A percentile compares a stretch with the other conserved stretches of the same genome.
phyloP scores from a whole-genome alignment of 805 yeast genomes.

The Candida insectorum region DNA sequence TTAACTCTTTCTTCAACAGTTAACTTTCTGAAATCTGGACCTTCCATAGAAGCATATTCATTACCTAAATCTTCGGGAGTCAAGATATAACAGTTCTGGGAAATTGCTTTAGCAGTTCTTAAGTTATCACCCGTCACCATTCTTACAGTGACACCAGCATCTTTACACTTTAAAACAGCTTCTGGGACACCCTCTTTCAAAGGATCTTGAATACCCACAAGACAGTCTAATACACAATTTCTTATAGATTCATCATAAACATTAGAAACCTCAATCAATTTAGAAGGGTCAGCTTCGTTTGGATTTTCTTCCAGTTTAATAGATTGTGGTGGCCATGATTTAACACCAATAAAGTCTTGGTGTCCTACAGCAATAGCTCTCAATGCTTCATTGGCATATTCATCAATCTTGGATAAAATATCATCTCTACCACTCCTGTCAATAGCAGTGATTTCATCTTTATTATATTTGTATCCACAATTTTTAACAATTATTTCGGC shows the following conservation, averaged over 20 bases:
- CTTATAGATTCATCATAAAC: conserved; percentile 19
- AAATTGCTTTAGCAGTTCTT: conserved; percentile 87
- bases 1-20: conserved; percentile 50
- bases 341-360: conserved; percentile 51
- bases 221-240: conserved; percentile 54
- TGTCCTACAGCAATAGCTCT: conserved; percentile 90
- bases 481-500: conserved; percentile 76
- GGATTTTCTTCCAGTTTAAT: conserved; percentile 21
- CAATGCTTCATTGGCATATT: conserved; percentile 73
- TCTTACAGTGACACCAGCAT: conserved; percentile 91
- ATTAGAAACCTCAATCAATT: conserved; percentile 21
- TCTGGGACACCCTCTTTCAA: conserved; percentile 84
- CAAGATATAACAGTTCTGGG: conserved; percentile 78
- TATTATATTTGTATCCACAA: conserved; percentile 44
- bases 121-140: conserved; percentile 99
- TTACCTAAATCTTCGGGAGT: conserved; percentile 48
- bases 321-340: conserved; percentile 68
- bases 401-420: conserved; percentile 35
- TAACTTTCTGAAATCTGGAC: conserved; percentile 80
- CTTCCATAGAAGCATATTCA: conserved; percentile 77
- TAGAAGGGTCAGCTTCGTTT: conserved; percentile 23
- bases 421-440: conserved; percentile 25
- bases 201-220: conserved; percentile 96
- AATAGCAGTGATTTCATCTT: conserved; percentile 21
- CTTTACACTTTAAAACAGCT: conserved; percentile 80